Evolutionary conservation across 192 early-diverging fungal genomes (phyloP).

Genomic region (Pecoramyces ruminantium): DNA sequence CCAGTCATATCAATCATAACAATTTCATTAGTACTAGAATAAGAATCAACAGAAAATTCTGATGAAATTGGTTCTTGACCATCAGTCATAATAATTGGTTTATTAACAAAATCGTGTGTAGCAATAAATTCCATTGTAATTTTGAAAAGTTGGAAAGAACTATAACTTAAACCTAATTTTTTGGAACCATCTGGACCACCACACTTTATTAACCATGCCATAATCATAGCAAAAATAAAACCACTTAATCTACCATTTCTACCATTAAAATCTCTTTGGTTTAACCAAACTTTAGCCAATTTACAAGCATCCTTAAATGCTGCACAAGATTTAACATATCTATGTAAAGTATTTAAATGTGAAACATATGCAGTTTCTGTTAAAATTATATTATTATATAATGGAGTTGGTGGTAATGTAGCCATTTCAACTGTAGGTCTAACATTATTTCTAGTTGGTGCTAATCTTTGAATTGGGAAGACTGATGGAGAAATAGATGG

Average conservation of each 20-base stretch:
- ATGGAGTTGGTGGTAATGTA: constrained; percentile 52
- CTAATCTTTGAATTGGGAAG: constrained; percentile 51
- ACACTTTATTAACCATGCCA: constrained; percentile 62
- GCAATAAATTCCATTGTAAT: constrained; percentile 71
- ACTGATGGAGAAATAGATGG: constrained; percentile 46
- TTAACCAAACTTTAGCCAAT: constrained; percentile 70
- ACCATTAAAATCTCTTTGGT: constrained; percentile 42
- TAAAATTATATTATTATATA: constrained; percentile 73
- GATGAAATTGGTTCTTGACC: constrained; percentile 17
- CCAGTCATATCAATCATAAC: constrained; percentile 76
- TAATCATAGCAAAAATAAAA: constrained; percentile 73
- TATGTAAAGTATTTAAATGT: constrained; percentile 62
- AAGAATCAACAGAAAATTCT: constrained; percentile 41
- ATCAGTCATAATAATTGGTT: constrained; percentile 54
- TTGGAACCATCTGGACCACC: constrained; percentile 32
- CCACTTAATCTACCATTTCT: constrained; percentile 32
- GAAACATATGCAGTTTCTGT: constrained; percentile 53
- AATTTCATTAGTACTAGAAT: constrained; percentile 46
- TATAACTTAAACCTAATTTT: constrained; percentile 50
- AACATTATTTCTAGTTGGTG: constrained; percentile 68
- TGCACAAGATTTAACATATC: constrained; percentile 46
- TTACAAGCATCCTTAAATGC: constrained; percentile 67
- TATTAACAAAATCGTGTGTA: constrained; percentile 41
- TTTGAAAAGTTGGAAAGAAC: constrained; percentile 70
- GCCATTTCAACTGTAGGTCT: constrained; percentile 20